Conservation (phyloP, 805 yeast species). For the Barnettozyma californica region DNA sequence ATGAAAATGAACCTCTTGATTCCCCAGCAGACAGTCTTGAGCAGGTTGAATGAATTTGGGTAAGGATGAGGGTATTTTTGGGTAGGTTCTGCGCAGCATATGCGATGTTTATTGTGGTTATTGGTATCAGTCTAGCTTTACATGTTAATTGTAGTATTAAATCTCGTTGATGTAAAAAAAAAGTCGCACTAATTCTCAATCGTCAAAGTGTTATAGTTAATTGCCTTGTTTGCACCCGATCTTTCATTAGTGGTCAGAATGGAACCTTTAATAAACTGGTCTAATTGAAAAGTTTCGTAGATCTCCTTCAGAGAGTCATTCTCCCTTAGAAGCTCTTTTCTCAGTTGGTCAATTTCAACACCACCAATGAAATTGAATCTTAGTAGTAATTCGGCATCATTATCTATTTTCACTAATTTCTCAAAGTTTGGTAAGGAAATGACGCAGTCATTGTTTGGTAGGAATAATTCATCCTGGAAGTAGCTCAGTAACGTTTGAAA, state of each 20-base stretch:
- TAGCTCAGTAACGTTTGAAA: constrained; percentile 38
- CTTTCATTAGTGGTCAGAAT: constrained; percentile 33
- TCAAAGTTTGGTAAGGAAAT: constrained; percentile 28
- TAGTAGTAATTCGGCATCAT: constrained; percentile 16
- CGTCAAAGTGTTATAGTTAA: constrained; percentile 33
- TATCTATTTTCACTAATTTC: constrained; percentile 10
- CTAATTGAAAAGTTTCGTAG: constrained; percentile 17
- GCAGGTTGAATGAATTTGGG: not conserved
- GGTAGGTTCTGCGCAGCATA: too few species aligned
- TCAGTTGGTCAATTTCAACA: constrained; percentile 20
- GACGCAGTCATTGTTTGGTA: constrained; percentile 17
- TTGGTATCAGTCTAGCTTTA: not conserved
- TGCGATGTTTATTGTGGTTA: not conserved
- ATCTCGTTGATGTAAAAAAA: not conserved
- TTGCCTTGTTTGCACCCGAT: constrained; percentile 29
- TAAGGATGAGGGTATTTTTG: not conserved
- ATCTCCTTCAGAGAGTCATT: constrained; percentile 18
- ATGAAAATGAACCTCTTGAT: constrained; percentile 29
- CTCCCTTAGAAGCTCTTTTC: constrained; percentile 20
- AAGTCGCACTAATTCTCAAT: constrained; percentile 26
- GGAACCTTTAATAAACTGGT: constrained; percentile 28
- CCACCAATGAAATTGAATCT: constrained; percentile 22
- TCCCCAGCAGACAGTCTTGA: constrained; percentile 28
- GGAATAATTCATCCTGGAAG: constrained; percentile 31
- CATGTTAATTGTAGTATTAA: not conserved